A percentile compares a stretch with the other conserved stretches of the same genome.
Conservation (phyloP, 495 filamentous ascomycete genomes). For the Annulohypoxylon stygium region DNA sequence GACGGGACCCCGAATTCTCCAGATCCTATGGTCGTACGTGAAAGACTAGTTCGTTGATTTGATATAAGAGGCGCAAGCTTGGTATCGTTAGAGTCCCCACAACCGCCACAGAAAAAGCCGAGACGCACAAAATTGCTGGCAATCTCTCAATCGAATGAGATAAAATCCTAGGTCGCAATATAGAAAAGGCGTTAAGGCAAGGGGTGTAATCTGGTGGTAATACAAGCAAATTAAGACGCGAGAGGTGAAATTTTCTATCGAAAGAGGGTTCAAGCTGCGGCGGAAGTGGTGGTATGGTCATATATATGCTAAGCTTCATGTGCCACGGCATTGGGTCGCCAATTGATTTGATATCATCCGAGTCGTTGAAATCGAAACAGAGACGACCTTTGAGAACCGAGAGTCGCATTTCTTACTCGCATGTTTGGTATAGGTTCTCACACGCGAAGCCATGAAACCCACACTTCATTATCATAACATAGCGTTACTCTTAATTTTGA, state of each 20-base stretch:
- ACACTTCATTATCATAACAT: neutral
- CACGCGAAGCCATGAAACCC: neutral
- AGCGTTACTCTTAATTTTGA: neutral
- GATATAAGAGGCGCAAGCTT: too few species aligned
- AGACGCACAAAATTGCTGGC: too few species aligned
- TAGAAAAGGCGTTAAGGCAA: neutral
- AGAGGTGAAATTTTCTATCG: neutral
- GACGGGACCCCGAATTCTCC: conserved; percentile 64
- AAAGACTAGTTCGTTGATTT: neutral
- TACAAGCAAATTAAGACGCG: neutral
- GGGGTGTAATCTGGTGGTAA: neutral
- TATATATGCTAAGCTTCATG: neutral
- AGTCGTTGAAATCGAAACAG: neutral
- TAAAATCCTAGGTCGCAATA: too few species aligned
- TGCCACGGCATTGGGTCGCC: neutral
- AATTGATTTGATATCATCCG: neutral
- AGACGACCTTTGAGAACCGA: neutral
- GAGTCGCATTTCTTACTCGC: neutral
- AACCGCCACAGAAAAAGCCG: too few species aligned
- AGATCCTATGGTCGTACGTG: conserved; percentile 62
- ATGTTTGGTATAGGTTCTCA: neutral
- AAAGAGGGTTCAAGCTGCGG: neutral
- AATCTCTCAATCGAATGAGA: too few species aligned
- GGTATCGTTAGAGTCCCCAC: too few species aligned
- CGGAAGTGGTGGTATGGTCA: neutral